These are phyloP conservation scores for Vitis rupestris DNA, from an alignment of 164 flowering plant species.

Conservation along the genomic window DNA sequence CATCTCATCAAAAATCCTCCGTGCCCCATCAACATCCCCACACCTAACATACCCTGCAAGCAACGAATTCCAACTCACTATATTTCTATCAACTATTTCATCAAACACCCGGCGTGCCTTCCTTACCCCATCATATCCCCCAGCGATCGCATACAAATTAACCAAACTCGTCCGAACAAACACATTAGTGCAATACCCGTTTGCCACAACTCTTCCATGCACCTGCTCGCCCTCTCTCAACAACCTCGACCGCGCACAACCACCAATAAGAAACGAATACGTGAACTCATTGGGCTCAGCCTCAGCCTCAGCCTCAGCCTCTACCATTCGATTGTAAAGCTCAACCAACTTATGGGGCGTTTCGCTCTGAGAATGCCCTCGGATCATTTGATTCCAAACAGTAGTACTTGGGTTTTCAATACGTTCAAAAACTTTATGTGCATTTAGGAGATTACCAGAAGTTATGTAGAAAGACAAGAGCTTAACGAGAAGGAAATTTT, in stretches of 20 bases:
- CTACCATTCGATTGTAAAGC: constrained; percentile 39
- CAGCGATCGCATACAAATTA: constrained; percentile 40
- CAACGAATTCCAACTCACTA: constrained; percentile 54
- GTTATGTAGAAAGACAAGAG: constrained; percentile 36
- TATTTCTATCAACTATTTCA: constrained; percentile 34
- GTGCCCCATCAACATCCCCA: constrained; percentile 42
- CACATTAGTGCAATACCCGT: constrained; percentile 42
- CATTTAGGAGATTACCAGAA: constrained; percentile 29
- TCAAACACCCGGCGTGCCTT: constrained; percentile 46
- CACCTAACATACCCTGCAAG: constrained; percentile 32
- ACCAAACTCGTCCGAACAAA: constrained; percentile 57
- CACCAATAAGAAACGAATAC: constrained; percentile 49
- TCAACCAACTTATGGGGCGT: constrained; percentile 27
- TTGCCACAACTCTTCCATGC: constrained; percentile 44
- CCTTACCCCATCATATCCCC: constrained; percentile 12
- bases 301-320: constrained; percentile 12
- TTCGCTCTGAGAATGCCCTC: constrained; percentile 34
- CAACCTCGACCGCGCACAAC: constrained; percentile 37
- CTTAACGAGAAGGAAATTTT: constrained; percentile 52
- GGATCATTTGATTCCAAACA: constrained; percentile 64
- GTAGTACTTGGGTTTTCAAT: constrained; percentile 39
- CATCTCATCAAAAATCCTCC: constrained; percentile 50
- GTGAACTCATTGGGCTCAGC: constrained; percentile 53
- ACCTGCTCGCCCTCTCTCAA: constrained; percentile 53
- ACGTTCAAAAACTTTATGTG: constrained; percentile 30